Conservation (phyloP, 345 rosid genomes). For the Jatropha curcas region DNA sequence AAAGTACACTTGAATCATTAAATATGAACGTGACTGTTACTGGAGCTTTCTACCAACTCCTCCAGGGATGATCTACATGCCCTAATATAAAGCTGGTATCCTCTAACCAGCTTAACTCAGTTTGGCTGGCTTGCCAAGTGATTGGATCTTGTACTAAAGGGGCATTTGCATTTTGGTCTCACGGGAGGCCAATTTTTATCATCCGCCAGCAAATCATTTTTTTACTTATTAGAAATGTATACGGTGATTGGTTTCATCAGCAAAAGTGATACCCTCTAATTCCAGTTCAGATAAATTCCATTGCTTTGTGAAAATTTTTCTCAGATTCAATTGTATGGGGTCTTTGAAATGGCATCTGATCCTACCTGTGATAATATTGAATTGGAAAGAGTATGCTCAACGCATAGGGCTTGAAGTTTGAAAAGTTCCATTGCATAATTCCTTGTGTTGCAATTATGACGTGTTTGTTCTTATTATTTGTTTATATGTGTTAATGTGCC, state of each 20-base stretch:
- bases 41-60: too few relatives aligned
- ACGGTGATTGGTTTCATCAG: neutral
- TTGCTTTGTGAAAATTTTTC: neutral
- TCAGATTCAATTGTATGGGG: neutral
- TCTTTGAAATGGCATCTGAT: neutral
- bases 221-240: neutral
- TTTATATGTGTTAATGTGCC: neutral
- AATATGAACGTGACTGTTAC: too few relatives aligned
- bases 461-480: neutral
- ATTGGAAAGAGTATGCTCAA: neutral
- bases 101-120: too few relatives aligned
- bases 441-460: neutral
- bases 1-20: too few relatives aligned
- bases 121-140: too few relatives aligned
- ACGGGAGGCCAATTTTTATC: too few relatives aligned
- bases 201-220: too few relatives aligned
- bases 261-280: neutral
- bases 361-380: neutral
- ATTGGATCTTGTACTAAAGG: too few relatives aligned
- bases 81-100: too few relatives aligned
- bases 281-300: neutral
- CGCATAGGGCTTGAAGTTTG: neutral
- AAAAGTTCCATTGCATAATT: neutral
- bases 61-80: too few relatives aligned
- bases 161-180: too few relatives aligned